Conservation (phyloP, 805 yeast species). For the Tetrapisispora pingtungensis region DNA sequence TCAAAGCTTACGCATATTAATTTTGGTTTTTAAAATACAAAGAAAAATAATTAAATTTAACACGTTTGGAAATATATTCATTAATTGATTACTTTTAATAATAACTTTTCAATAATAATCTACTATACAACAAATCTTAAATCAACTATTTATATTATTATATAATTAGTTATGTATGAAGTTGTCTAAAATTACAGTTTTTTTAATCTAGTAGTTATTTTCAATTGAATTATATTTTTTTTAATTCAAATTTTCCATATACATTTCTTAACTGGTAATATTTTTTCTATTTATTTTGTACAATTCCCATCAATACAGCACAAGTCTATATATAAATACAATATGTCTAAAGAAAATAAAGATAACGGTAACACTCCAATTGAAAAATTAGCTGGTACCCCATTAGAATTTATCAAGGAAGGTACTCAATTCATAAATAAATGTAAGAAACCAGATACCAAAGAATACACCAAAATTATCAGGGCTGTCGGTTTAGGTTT, state of each 20-base stretch:
- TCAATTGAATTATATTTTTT: too few relatives aligned
- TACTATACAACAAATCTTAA: too few relatives aligned
- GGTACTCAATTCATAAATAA: constrained; percentile 81
- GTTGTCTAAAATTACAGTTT: too few relatives aligned
- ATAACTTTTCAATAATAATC: too few relatives aligned
- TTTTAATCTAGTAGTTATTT: too few relatives aligned
- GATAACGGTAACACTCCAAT: constrained; percentile 15
- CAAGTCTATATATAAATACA: background rate
- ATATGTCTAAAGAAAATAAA: constrained; percentile 21
- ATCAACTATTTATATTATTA: too few relatives aligned
- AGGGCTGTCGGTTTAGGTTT: constrained; percentile 97
- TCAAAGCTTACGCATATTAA: too few relatives aligned
- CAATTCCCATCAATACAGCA: background rate
- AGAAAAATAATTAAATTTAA: background rate
- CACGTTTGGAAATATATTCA: constrained; percentile 1
- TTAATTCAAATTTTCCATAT: too few relatives aligned
- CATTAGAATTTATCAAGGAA: constrained; percentile 84
- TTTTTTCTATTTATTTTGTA: too few relatives aligned
- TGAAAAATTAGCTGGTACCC: constrained; percentile 75
- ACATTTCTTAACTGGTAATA: too few relatives aligned
- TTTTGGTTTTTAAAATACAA: background rate
- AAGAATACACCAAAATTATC: constrained; percentile 78
- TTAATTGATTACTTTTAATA: too few relatives aligned
- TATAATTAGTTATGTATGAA: too few relatives aligned
- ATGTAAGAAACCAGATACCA: constrained; percentile 86